Conservation (phyloP, 805 yeast genomes). For the Metschnikowia matae region DNA sequence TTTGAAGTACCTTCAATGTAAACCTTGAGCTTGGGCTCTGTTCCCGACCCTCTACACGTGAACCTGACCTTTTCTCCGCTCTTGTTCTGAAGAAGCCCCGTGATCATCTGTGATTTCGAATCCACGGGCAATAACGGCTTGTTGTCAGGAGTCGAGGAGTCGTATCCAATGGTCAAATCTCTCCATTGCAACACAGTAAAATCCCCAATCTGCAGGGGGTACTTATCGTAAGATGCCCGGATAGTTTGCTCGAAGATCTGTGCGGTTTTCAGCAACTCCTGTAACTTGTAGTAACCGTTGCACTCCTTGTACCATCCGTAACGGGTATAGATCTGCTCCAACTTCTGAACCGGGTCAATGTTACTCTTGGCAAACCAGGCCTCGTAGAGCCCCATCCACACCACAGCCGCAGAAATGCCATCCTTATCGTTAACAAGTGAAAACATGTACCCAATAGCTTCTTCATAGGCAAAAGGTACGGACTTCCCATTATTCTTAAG, state of each 20-base stretch:
- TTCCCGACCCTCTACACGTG: slow-evolving; percentile 92
- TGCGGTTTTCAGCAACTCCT: slow-evolving; percentile 48
- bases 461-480: slow-evolving; percentile 92
- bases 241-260: slow-evolving; percentile 50
- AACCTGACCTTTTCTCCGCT: slow-evolving; percentile 50
- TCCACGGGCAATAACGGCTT: slow-evolving; percentile 70
- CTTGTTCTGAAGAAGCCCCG: slow-evolving; percentile 42
- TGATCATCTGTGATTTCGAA: slow-evolving; percentile 79
- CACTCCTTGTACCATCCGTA: slow-evolving; percentile 82
- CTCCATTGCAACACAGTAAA: slow-evolving; percentile 65
- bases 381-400: slow-evolving; percentile 68
- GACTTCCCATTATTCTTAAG: slow-evolving; percentile 56
- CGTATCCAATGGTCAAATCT: slow-evolving; percentile 80
- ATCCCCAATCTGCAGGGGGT: slow-evolving; percentile 53
- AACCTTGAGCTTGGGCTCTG: slow-evolving; percentile 91
- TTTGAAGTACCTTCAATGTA: slow-evolving; percentile 74
- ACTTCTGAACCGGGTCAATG: slow-evolving; percentile 42
- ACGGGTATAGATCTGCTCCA: slow-evolving; percentile 54
- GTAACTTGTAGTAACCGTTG: slow-evolving; percentile 79
- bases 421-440: slow-evolving; percentile 83
- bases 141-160: slow-evolving; percentile 57
- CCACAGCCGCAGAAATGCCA: slow-evolving; percentile 76
- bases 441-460: slow-evolving; percentile 95
- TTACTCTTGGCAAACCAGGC: slow-evolving; percentile 43
- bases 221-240: slow-evolving; percentile 29